These are phyloP conservation scores for Malus fusca DNA, from an alignment of 306 rosid genomes.

Conservation along the genomic window DNA sequence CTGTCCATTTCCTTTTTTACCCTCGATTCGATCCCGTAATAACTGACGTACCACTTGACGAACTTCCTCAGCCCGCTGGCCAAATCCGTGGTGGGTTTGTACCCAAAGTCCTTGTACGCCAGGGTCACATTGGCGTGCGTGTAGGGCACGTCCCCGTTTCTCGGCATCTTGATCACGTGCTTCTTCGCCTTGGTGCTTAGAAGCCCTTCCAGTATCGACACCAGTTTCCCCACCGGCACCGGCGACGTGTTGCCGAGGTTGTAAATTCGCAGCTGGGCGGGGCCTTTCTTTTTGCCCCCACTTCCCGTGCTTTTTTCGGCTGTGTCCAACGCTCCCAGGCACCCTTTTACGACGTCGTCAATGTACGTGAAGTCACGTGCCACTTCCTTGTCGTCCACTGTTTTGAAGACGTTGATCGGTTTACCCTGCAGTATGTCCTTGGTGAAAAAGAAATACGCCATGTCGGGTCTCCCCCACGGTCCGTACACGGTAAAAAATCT, in stretches of 20 bases:
- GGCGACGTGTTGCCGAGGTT: slow-evolving; percentile 84
- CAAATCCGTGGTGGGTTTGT: slow-evolving; percentile 67
- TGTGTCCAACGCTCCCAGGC: slow-evolving; percentile 65
- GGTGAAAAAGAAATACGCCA: slow-evolving; percentile 92
- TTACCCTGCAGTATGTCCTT: slow-evolving; percentile 74
- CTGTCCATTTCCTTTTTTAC: slow-evolving; percentile 38
- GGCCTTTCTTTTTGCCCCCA: slow-evolving; percentile 63
- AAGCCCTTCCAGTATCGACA: slow-evolving; percentile 45
- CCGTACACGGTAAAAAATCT: slow-evolving; percentile 92
- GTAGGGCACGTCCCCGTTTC: slow-evolving; percentile 86
- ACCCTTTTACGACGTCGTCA: slow-evolving; percentile 74
- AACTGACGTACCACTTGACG: slow-evolving; percentile 80
- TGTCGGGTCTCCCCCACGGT: slow-evolving; percentile 88
- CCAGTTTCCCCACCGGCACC: slow-evolving; percentile 77
- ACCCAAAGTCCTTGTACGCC: slow-evolving; percentile 60
- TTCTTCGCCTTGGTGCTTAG: slow-evolving; percentile 54
- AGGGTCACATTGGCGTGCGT: slow-evolving; percentile 83
- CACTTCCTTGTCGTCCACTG: slow-evolving; percentile 69
- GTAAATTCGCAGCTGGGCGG: slow-evolving; percentile 67
- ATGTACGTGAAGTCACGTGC: slow-evolving; percentile 97
- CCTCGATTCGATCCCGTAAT: slow-evolving; percentile 69
- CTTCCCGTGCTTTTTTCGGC: slow-evolving; percentile 76
- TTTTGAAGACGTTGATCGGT: slow-evolving; percentile 48
- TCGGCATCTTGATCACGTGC: slow-evolving; percentile 70
- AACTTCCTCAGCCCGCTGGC: slow-evolving; percentile 71